Conservation (phyloP, 306 rosid species). For the Nissolia schottii region DNA sequence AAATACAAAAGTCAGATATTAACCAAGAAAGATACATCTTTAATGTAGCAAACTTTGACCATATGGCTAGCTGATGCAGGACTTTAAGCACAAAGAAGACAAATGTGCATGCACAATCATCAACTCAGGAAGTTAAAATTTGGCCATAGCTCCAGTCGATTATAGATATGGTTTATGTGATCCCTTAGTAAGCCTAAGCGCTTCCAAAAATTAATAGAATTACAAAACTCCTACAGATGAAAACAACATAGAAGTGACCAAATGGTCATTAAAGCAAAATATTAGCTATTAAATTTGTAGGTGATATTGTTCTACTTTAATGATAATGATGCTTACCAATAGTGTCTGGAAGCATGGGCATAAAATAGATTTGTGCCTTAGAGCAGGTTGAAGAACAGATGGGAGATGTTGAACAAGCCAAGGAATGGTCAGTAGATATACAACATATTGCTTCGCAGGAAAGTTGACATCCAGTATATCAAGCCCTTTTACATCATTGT, state of each 20-base stretch:
- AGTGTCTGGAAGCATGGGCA: conserved; percentile 69
- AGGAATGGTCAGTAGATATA: conserved; percentile 70
- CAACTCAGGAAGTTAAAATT: conserved; percentile 5
- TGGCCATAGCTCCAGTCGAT: conserved; percentile 2
- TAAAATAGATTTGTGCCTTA: conserved; percentile 79
- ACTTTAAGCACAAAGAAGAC: neutral
- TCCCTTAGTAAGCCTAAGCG: neutral
- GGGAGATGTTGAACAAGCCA: conserved; percentile 73
- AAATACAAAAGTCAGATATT: conserved; percentile 1
- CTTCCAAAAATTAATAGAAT: neutral
- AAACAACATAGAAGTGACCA: conserved; percentile 11
- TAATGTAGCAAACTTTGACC: neutral
- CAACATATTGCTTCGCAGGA: conserved; percentile 59
- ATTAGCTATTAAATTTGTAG: neutral
- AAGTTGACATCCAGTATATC: conserved; percentile 41
- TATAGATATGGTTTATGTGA: conserved; percentile 12
- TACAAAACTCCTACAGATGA: neutral
- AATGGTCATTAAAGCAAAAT: neutral
- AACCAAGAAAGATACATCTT: conserved; percentile 20
- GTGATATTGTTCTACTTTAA: conserved; percentile 26
- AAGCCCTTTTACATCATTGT: conserved; percentile 33
- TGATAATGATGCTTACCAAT: conserved; percentile 67
- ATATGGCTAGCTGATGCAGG: no score
- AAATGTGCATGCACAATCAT: conserved; percentile 17
- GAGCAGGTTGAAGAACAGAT: conserved; percentile 67